Conservation (phyloP, 352 stramenopile genomes). For the Globisporangium irregulare region DNA sequence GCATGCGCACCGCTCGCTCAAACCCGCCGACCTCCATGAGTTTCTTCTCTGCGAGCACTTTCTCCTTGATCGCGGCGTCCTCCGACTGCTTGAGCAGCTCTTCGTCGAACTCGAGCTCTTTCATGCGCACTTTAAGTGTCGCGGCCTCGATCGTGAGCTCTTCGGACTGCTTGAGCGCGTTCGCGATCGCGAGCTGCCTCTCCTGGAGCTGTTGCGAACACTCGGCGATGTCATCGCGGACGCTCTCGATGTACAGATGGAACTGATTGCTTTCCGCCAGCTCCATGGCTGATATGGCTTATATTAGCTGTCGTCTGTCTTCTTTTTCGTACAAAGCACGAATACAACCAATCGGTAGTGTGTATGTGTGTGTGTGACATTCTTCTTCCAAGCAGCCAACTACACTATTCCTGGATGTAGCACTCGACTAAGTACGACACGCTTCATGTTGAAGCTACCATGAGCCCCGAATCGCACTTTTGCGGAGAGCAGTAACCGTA, state of each 20-base stretch:
- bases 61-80: constrained; percentile 45
- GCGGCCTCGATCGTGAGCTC: constrained; percentile 51
- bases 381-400: background rate
- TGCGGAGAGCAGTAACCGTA: background rate
- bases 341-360: background rate
- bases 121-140: constrained; percentile 43
- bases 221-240: constrained; percentile 33
- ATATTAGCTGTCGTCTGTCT: background rate
- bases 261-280: constrained; percentile 29
- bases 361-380: background rate
- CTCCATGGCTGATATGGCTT: constrained; percentile 21
- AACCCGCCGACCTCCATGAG: constrained; percentile 65
- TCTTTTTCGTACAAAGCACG: background rate
- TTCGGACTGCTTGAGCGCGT: constrained; percentile 39
- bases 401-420: background rate
- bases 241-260: constrained; percentile 36
- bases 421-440: background rate
- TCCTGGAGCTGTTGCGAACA: constrained; percentile 33
- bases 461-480: background rate
- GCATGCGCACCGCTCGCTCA: constrained; percentile 49
- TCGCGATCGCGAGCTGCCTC: constrained; percentile 34
- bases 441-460: background rate
- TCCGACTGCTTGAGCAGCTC: constrained; percentile 44
- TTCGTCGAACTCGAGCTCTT: constrained; percentile 64
- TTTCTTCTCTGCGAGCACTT: constrained; percentile 52